Percentiles rank a stretch among this genome's conserved stretches.
phyloP scores from a whole-genome alignment of 2,329 filamentous ascomycete species.

The Exophiala aquamarina region DNA sequence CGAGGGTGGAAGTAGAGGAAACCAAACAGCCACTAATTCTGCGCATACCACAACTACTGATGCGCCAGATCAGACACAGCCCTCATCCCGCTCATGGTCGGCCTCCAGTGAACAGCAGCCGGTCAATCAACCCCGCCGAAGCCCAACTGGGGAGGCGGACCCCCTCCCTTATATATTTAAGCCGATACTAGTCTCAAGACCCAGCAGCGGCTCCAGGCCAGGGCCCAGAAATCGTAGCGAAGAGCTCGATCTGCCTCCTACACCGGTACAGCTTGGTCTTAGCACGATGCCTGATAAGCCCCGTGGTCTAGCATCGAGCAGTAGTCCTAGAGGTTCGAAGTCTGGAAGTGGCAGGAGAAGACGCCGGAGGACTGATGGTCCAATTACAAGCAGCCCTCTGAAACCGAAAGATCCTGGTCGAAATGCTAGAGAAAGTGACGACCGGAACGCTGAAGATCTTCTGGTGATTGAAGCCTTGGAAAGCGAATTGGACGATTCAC shows the following conservation, averaged over 20 bases:
- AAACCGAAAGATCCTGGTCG: slow-evolving; percentile 18
- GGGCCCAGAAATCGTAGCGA: slow-evolving; percentile 4
- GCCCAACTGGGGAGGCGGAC: too few species aligned
- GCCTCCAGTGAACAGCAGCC: too few species aligned
- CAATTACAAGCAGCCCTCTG: slow-evolving; percentile 27
- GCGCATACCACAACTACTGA: too few species aligned
- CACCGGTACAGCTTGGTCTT: slow-evolving; percentile 26
- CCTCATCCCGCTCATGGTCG: too few species aligned
- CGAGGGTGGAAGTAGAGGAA: too few species aligned
- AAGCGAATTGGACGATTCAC: slow-evolving; percentile 8
- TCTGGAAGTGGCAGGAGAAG: slow-evolving; percentile 22
- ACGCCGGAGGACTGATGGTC: slow-evolving; percentile 5
- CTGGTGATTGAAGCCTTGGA: slow-evolving; percentile 1
- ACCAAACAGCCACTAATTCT: too few species aligned
- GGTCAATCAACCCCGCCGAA: too few species aligned
- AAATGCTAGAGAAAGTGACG: neutral
- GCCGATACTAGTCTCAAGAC: slow-evolving; percentile 21
- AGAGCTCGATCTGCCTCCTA: slow-evolving; percentile 28
- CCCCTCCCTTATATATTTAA: slow-evolving; percentile 5
- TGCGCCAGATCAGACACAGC: too few species aligned
- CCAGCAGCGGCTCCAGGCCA: slow-evolving; percentile 2
- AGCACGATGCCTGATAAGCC: slow-evolving; percentile 21
- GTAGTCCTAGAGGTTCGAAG: slow-evolving; percentile 23
- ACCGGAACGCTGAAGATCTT: too few species aligned
- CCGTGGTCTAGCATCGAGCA: slow-evolving; percentile 25